Percentiles rank a stretch among this genome's conserved stretches.
Conservation (phyloP, 108 stramenopile genomes). For the Discostella stelligeroides region DNA sequence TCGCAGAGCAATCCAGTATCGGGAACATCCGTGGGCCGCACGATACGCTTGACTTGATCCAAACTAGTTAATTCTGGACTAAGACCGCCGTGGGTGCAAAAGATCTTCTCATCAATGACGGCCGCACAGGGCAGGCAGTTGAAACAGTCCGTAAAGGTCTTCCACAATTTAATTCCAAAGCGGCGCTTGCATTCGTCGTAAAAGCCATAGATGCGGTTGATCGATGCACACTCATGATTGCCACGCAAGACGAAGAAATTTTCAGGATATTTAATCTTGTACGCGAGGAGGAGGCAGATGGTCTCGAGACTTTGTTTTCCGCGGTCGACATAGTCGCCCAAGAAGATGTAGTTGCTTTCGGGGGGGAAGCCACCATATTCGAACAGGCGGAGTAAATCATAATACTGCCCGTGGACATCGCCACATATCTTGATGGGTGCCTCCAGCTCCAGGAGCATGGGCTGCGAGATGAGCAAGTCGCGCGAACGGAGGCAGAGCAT, state of each 20-base stretch:
- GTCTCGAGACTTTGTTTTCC: slow-evolving; percentile 98
- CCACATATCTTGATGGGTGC: slow-evolving; percentile 99
- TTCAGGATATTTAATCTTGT: slow-evolving; percentile 99
- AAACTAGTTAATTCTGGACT: slow-evolving; percentile 95
- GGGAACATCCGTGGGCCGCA: slow-evolving; percentile 98
- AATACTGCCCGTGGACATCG: slow-evolving; percentile 96
- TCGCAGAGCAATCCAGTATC: slow-evolving; percentile 99
- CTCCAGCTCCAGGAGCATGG: slow-evolving; percentile 98
- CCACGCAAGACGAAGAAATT: slow-evolving; percentile 99
- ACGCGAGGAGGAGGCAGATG: slow-evolving; percentile 96
- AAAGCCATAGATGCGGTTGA: slow-evolving; percentile 99
- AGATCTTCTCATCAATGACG: slow-evolving; percentile 99
- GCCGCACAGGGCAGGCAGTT: slow-evolving; percentile 99
- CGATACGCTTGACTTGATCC: slow-evolving; percentile 97
- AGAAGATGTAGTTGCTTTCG: slow-evolving; percentile 96
- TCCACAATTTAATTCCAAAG: slow-evolving; percentile 99
- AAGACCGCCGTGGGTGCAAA: slow-evolving; percentile 99
- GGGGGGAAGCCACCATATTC: slow-evolving; percentile 99
- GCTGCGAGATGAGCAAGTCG: slow-evolving; percentile 94
- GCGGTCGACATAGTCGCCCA: slow-evolving; percentile 99
- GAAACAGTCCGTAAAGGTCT: slow-evolving; percentile 99
- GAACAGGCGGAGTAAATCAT: slow-evolving; percentile 96
- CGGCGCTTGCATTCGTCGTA: slow-evolving; percentile 99
- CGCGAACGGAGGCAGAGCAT: slow-evolving; percentile 92
- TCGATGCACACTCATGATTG: slow-evolving; percentile 99